These are phyloP conservation scores for Fusarium sp. DNA, from an alignment of 2,329 filamentous ascomycete species.

Conservation along the genomic window DNA sequence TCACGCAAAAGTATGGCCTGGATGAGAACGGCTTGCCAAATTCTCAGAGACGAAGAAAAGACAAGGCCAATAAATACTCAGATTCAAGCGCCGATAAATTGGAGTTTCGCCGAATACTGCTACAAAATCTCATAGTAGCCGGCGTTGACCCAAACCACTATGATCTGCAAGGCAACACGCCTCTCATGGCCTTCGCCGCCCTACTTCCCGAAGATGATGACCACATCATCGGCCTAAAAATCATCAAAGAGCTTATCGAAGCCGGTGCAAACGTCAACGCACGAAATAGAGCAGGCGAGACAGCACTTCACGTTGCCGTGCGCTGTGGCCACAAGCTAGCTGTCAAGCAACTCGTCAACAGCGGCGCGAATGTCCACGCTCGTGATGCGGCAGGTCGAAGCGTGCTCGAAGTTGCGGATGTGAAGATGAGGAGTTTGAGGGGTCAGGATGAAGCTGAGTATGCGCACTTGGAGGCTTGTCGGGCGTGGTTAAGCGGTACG, in stretches of 20 bases:
- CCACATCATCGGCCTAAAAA: conserved; percentile 59
- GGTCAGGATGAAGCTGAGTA: conserved; percentile 51
- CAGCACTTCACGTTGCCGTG: conserved; percentile 66
- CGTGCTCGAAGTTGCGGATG: conserved; percentile 60
- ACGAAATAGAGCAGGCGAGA: conserved; percentile 67
- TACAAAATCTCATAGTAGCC: conserved; percentile 50
- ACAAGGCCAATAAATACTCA: conserved; percentile 36
- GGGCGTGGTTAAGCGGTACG: conserved; percentile 58
- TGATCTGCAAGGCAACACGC: conserved; percentile 63
- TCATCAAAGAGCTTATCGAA: conserved; percentile 58
- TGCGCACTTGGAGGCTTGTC: conserved; percentile 59
- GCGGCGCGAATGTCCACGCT: conserved; percentile 61
- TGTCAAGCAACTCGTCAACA: conserved; percentile 58
- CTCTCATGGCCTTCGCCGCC: conserved; percentile 66
- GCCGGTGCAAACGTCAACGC: conserved; percentile 60
- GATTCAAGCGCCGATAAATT: conserved; percentile 52
- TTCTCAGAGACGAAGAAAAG: conserved; percentile 15
- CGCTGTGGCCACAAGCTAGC: conserved; percentile 66
- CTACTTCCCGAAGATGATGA: conserved; percentile 64
- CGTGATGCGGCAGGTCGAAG: conserved; percentile 59
- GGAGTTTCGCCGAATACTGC: conserved; percentile 43
- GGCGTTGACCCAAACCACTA: conserved; percentile 65
- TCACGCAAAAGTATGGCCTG: conserved; percentile 51
- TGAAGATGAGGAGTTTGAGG: conserved; percentile 51
- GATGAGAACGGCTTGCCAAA: conserved; percentile 27